Base-by-base conservation (phyloP, 805 yeast species). In the Ogataea corticis region DNA sequence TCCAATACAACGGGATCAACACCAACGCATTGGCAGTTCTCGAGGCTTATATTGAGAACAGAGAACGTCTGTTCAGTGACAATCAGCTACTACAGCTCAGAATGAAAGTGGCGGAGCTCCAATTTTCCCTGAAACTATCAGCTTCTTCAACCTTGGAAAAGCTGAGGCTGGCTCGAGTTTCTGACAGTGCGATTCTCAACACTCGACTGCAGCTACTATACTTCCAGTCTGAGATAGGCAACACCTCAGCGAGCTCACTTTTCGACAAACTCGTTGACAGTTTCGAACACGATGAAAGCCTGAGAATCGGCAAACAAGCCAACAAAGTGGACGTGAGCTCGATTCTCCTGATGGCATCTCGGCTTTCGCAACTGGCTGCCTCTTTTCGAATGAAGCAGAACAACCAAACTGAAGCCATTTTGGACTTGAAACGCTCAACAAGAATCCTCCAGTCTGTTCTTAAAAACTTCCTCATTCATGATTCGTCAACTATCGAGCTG, bases 381-480 rank as follows among this genome's bases (percentile, higher is more conserved):
- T 41, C 50, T 16, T 50, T 67, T 28, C 58, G 63, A 19, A 41
- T 36, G 27, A 36, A 51, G n/a, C 18, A 37, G 1, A 44, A 50
- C 0, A 59, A 65, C n/a, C 54, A 56, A 33, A 38, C 60, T 2
- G 61, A 57, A 6, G 65, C 77, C 3, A 61, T 70, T 18, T 16
- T 47, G 11, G 77, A 77, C 35, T 59, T 71, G 12, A 82, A 77
- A 45, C 66, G 73, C 10, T 69, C 82, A 1, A 63, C 82, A 2
- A 77, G 80, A 50, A 59, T 84, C 5, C 58, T 79, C 7, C 74
- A 76, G 45, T 79, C 87, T 0, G 61, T 83, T 7, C 45, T 82
- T 33, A 76, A 75, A 45, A 76, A 73, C 44, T 59, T 64, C 25
- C 34, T 67, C 4, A 17, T 54, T 7, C 40, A 48, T 10, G 48